phyloP scores from a whole-genome alignment of 2,329 filamentous ascomycete species.

The Cordyceps javanica region DNA sequence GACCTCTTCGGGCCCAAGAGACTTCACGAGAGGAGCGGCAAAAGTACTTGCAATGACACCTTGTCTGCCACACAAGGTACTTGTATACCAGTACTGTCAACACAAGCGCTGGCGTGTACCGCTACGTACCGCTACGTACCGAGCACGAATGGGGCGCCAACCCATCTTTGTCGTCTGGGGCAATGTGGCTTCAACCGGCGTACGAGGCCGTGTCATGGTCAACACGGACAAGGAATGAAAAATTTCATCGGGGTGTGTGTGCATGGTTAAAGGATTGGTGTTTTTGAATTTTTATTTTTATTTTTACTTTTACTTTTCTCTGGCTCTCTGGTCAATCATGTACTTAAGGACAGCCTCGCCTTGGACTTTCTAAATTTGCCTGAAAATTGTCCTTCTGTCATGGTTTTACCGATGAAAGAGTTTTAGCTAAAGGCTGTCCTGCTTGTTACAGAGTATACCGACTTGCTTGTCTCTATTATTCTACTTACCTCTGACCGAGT shows the following conservation, averaged over 20 bases:
- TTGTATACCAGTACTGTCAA: too few relatives aligned
- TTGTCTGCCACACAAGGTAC: too few relatives aligned
- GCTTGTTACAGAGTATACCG: too few relatives aligned
- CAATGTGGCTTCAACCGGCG: not conserved
- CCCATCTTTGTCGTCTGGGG: not conserved
- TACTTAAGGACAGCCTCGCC: constrained; percentile 4
- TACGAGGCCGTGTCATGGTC: not conserved
- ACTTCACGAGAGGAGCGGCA: too few relatives aligned
- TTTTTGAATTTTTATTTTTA: too few relatives aligned
- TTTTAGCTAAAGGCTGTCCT: not conserved
- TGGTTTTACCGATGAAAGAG: not conserved
- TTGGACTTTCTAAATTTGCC: not conserved
- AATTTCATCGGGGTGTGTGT: not conserved
- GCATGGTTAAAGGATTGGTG: too few relatives aligned
- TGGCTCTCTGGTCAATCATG: not conserved
- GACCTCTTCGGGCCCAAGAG: not conserved
- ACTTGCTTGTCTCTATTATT: too few relatives aligned
- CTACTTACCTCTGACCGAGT: too few relatives aligned
- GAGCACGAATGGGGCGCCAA: not conserved
- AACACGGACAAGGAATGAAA: not conserved
- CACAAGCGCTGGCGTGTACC: constrained; percentile 4
- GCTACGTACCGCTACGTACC: constrained; percentile 10
- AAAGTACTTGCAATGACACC: too few relatives aligned
- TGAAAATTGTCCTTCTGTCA: not conserved
- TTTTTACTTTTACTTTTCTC: too few relatives aligned